Evolutionary conservation across 495 filamentous ascomycete genomes (phyloP).

Genomic region (Tuber calosporum): DNA sequence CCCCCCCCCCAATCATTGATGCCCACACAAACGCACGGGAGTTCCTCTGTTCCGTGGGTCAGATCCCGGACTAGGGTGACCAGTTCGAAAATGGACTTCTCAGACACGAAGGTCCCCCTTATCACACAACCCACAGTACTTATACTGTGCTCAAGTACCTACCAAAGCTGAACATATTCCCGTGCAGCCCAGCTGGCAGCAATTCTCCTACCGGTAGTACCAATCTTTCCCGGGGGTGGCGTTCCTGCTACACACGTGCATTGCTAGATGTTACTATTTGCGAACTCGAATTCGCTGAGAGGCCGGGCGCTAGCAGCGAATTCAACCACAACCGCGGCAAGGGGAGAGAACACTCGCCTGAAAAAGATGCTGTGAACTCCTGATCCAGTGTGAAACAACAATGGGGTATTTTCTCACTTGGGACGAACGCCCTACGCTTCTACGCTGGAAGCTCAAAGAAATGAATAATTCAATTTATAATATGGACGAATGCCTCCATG

Average conservation of each 20-base stretch:
- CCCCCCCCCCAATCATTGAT: not conserved
- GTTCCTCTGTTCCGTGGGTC: not conserved
- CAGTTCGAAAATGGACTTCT: slow-evolving; percentile 26
- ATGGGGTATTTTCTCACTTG: not conserved
- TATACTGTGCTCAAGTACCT: too few relatives aligned
- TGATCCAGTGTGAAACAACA: not conserved
- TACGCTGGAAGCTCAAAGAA: not conserved
- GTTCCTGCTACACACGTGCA: slow-evolving; percentile 15
- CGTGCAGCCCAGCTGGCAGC: slow-evolving; percentile 26
- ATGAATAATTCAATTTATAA: slow-evolving; percentile 1
- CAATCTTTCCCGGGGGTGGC: slow-evolving; percentile 36
- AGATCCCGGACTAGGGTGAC: not conserved
- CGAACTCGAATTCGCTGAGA: slow-evolving; percentile 32
- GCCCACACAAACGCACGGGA: not conserved
- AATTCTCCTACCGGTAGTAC: slow-evolving; percentile 10
- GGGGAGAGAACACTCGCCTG: slow-evolving; percentile 12
- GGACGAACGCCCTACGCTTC: not conserved
- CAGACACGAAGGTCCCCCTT: slow-evolving; percentile 12
- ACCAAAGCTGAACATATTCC: slow-evolving; percentile 30
- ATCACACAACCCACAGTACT: slow-evolving; percentile 11
- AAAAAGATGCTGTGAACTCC: not conserved
- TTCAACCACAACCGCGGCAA: slow-evolving; percentile 17
- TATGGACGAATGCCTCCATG: not conserved
- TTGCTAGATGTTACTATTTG: not conserved
- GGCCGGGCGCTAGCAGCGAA: slow-evolving; percentile 19